These are phyloP conservation scores for Monosporascus sp. DNA, from an alignment of 2,329 filamentous ascomycete species.

Conservation along the genomic window DNA sequence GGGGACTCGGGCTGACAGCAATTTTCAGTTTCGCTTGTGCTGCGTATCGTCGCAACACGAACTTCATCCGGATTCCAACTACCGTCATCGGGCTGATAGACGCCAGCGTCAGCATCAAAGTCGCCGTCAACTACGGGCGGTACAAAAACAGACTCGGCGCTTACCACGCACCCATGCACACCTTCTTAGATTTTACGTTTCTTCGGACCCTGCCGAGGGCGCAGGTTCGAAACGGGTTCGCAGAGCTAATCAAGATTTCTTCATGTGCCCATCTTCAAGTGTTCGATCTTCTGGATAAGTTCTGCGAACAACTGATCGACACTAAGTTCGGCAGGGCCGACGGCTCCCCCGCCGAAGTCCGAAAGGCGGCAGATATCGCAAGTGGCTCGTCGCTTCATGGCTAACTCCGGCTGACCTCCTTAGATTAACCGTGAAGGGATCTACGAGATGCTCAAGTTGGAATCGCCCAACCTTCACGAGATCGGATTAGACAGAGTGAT, in stretches of 20 bases:
- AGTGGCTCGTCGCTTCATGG: neutral
- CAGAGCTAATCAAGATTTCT: conserved; percentile 71
- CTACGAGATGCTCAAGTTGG: conserved; percentile 66
- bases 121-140: conserved; percentile 71
- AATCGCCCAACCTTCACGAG: conserved; percentile 69
- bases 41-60: conserved; percentile 65
- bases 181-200: conserved; percentile 69
- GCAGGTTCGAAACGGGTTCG: conserved; percentile 69
- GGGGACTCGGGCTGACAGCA: conserved; percentile 5
- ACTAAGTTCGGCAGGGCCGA: conserved; percentile 60
- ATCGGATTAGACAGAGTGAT: conserved; percentile 68
- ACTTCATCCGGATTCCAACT: conserved; percentile 68
- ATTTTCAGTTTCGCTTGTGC: conserved; percentile 61
- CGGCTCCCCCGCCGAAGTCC: conserved; percentile 48
- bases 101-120: conserved; percentile 70
- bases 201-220: conserved; percentile 60
- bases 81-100: conserved; percentile 73
- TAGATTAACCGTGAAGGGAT: conserved; percentile 64
- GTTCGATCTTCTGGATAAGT: conserved; percentile 62
- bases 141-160: conserved; percentile 72
- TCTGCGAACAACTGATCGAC: conserved; percentile 62
- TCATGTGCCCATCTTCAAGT: conserved; percentile 62
- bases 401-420: neutral
- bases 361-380: conserved; percentile 50
- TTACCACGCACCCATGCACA: conserved; percentile 67